Percentiles rank a stretch among this genome's conserved stretches.
phyloP scores from a whole-genome alignment of 345 rosid genomes.

The Toxicodendron radicans region DNA sequence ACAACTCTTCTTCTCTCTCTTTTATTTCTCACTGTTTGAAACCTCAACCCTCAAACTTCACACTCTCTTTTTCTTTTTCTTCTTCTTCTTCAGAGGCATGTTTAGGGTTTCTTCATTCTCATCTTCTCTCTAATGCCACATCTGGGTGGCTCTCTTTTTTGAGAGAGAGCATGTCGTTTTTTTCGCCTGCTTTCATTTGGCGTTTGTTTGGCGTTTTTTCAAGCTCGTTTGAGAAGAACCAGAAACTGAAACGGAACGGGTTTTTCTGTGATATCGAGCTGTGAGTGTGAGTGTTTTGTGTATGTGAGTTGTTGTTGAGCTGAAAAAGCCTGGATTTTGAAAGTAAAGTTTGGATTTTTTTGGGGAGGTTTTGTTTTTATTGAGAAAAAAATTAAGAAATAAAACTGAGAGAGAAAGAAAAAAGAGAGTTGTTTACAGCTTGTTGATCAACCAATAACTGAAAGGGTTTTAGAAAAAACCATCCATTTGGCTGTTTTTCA shows the following conservation, averaged over 20 bases:
- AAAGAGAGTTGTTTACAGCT: constrained; percentile 14
- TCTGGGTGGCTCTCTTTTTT: constrained; percentile 35
- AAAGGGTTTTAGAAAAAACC: neutral
- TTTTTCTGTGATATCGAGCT: constrained; percentile 14
- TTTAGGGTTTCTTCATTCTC: constrained; percentile 34
- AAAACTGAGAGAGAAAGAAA: constrained; percentile 1
- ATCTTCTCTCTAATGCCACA: constrained; percentile 35
- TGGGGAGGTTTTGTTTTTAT: neutral
- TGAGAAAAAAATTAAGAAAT: neutral
- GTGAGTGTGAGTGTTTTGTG: neutral
- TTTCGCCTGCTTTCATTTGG: neutral
- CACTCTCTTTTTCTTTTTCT: constrained; percentile 21
- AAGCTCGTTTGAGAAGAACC: neutral
- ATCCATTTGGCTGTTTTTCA: constrained; percentile 26
- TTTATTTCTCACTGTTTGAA: constrained; percentile 28
- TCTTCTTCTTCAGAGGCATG: constrained; percentile 20
- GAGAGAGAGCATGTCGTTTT: constrained; percentile 40
- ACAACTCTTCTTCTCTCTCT: constrained; percentile 27
- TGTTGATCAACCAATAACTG: constrained; percentile 15
- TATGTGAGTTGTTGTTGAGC: neutral
- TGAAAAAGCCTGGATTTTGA: neutral
- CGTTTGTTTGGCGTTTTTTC: neutral
- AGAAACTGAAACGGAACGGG: neutral
- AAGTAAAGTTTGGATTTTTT: neutral
- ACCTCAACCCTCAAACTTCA: constrained; percentile 49